phyloP scores from a whole-genome alignment of 2,329 filamentous ascomycete species.

The Cyphellophora attinorum region DNA sequence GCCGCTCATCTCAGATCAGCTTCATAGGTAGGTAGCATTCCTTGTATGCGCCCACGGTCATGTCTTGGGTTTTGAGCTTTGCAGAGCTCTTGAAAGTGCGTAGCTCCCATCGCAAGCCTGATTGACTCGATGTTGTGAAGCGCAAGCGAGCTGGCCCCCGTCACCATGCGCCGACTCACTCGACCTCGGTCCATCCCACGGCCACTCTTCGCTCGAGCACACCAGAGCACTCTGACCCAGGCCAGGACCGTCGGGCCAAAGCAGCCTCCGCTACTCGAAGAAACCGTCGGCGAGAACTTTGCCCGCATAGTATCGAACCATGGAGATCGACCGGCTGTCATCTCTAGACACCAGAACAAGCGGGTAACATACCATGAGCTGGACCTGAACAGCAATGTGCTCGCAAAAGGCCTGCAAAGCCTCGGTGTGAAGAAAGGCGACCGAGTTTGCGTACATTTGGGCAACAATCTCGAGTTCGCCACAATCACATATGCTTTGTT shows the following conservation, averaged over 20 bases:
- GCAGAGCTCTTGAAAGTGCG: too few relatives aligned
- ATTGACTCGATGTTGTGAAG: too few relatives aligned
- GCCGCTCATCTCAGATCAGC: too few relatives aligned
- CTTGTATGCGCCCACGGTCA: too few relatives aligned
- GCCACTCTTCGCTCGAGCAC: neutral
- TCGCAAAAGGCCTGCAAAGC: constrained; percentile 17
- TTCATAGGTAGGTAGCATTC: too few relatives aligned
- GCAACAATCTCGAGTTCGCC: constrained; percentile 77
- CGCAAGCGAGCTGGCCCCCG: neutral
- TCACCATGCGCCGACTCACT: constrained; percentile 7
- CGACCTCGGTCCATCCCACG: constrained; percentile 6
- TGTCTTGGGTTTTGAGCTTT: too few relatives aligned
- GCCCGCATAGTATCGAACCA: constrained; percentile 30
- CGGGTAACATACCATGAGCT: constrained; percentile 65
- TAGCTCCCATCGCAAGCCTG: too few relatives aligned
- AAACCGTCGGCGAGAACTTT: constrained; percentile 38
- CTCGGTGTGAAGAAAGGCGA: constrained; percentile 34
- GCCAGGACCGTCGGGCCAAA: constrained; percentile 13
- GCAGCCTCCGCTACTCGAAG: constrained; percentile 34
- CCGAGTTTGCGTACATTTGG: constrained; percentile 74
- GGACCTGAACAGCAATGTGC: constrained; percentile 40
- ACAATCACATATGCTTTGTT: constrained; percentile 74
- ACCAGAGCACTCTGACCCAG: constrained; percentile 12
- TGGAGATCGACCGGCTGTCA: constrained; percentile 45
- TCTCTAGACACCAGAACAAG: constrained; percentile 52